A percentile compares a stretch with the other conserved stretches of the same genome.
phyloP scores from a whole-genome alignment of 176 grass and related monocot genomes.

The Aegilops tauschii region DNA sequence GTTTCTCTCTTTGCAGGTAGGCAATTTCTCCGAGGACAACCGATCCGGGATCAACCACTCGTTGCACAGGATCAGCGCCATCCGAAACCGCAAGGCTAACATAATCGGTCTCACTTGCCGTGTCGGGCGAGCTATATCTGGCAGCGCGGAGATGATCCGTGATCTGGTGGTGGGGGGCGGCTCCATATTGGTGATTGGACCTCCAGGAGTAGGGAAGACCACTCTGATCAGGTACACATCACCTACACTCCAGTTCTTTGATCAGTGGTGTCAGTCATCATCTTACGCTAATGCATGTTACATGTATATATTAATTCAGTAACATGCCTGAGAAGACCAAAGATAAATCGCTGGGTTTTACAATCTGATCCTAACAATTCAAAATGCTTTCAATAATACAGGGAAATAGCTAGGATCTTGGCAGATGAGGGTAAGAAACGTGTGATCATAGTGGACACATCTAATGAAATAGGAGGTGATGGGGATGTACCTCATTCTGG shows the following conservation, averaged over 20 bases:
- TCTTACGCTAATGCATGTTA: neutral
- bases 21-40: constrained; percentile 90
- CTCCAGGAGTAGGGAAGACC: constrained; percentile 93
- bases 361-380: constrained; percentile 18
- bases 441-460: constrained; percentile 95
- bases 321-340: neutral
- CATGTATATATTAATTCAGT: neutral
- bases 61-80: constrained; percentile 91
- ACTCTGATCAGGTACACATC: constrained; percentile 85
- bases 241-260: neutral
- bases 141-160: constrained; percentile 88
- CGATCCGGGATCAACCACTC: constrained; percentile 94
- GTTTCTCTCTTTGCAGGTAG: constrained; percentile 52
- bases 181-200: constrained; percentile 92
- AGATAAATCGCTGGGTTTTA: neutral
- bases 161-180: constrained; percentile 74
- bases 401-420: constrained; percentile 95
- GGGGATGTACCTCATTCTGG: constrained; percentile 94
- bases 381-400: constrained; percentile 42
- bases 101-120: constrained; percentile 95
- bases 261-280: neutral
- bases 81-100: constrained; percentile 77
- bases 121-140: constrained; percentile 83
- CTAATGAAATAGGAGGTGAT: constrained; percentile 97
- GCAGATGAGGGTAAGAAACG: constrained; percentile 88